These are phyloP conservation scores for Edaphochlamys debaryana DNA, from an alignment of 139 green algal species.

Conservation along the genomic window DNA sequence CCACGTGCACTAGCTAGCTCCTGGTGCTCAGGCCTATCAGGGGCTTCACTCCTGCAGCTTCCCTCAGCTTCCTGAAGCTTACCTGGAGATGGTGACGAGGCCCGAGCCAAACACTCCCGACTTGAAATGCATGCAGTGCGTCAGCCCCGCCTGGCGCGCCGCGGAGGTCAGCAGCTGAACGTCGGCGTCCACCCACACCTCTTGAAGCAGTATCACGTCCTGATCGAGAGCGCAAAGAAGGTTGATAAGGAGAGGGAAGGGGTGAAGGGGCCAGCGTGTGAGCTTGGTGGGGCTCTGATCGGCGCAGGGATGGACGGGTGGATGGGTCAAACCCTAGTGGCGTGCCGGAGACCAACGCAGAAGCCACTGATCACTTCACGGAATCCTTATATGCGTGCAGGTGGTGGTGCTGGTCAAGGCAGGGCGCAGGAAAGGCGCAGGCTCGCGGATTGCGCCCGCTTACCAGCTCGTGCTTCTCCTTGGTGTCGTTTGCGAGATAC, in stretches of 20 bases:
- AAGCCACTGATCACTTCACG: no score
- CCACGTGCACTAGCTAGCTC: no score
- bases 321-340: no score
- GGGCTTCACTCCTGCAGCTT: no score
- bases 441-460: no score
- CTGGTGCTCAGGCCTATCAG: no score
- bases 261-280: not conserved
- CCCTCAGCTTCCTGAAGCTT: no score
- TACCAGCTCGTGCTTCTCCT: conserved; percentile 20
- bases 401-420: no score
- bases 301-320: not conserved
- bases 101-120: conserved; percentile 62
- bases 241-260: not conserved
- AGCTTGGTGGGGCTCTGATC: not conserved
- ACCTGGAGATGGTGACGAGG: conserved; percentile 61
- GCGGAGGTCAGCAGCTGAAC: conserved; percentile 47
- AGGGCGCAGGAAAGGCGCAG: no score
- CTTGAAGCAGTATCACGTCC: conserved; percentile 64
- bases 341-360: no score
- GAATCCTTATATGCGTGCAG: no score
- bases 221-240: not conserved
- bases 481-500: conserved; percentile 34
- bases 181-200: conserved; percentile 68
- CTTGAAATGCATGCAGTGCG: conserved; percentile 57
- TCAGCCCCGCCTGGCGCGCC: conserved; percentile 37